Base-by-base conservation (phyloP, 495 filamentous ascomycete genomes). In the Talaromyces wortmannii region DNA sequence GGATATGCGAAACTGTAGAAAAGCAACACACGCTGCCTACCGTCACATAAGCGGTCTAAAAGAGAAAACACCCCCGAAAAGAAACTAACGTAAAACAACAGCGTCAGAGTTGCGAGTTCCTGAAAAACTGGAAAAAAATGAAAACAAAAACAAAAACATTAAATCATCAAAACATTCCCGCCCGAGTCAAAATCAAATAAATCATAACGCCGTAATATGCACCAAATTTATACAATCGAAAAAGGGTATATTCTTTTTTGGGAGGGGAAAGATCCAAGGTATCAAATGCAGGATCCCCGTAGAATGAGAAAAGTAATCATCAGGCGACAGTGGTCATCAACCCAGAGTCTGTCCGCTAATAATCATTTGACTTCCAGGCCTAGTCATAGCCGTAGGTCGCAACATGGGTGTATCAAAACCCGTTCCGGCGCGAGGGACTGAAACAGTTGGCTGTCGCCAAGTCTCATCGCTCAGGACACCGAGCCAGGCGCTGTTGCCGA, bases 401-500 rank as follows among this genome's bases (percentile, higher is more conserved):
- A 79, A 60, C 54, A 61, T 57, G 45, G 71, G 58, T 65, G 72
- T 64, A 40, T 66, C 63, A 51, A 75, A 57, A n/a, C 67, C 58
- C 4, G 67, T 55, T 13, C 71, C 60, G 15, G 69, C 57, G 49
- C 68, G 64, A 53, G 70, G 59, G 31, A 66, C 59, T 52, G 59
- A 56, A 45, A 69, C 56, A 55, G 70, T 60, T 50, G 64, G 68
- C 43, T 62, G 66, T 13, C 45, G 52, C 82, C 78, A 86, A n/a
- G 78, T 76, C 62, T 90, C 87, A 59, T 96, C 94, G 55, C 84
- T 85, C 46, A 97, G 77, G 5, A 90, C 88, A 56, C 83, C 90
- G 31, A 97, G 78, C 81, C 95, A 98, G 48, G 83, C 85, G 57
- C 82, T 87, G 50, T 33, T 53, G 36, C 90, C 89, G 50, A 95